Evolutionary conservation across 176 grass and related monocot species (phyloP), one percentile per base, ranked within the genome.

Genomic region (Saccharum officinarum): DNA sequence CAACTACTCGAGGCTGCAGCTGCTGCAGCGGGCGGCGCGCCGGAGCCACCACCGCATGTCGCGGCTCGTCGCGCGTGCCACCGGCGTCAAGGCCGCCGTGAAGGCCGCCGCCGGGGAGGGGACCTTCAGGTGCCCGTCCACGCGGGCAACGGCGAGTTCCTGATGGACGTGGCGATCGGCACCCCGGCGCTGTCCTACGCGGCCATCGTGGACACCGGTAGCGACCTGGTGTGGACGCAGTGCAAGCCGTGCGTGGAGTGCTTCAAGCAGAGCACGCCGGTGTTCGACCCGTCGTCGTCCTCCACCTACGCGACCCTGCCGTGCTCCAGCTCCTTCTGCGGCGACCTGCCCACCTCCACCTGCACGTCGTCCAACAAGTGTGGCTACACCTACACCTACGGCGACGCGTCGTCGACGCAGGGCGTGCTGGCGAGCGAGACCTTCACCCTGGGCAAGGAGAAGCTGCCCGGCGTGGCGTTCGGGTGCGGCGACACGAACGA

Each of bases 181-280:
- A 95, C 95, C 4, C 92, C 92, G 0, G 77, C 84, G 62, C 45
- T 89, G 69, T 5, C 78, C 0, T 91, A 91, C 73, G 67, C 83
- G n/a, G 95, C 91, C 10, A 90, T 98, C 80, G 67, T 95, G 10
- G 95, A 98, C 87, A 98, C 91, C 0, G 95, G 92, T 31, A 98
- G 92, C 50, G 92, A 93, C 81, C 89, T 95, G 8, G 84, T 95
- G 28, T 98, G 95, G 95, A 95, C 91, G 46, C 90, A 97, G 87
- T 97, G 95, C 71, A 90, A 94, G 73, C 95, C 95, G 5, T 97
- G 92, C 69, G 16, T 57, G 0, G 83, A 83, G 6, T 97, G 90
- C 79, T 91, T 90, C 76, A 77, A 84, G 5, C 88, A 95, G 89
- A 38, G 69, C 33, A 95, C 82, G 3, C 68, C 87, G 3, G 50